Percentiles rank a stretch among this genome's conserved stretches.
Evolutionary conservation across 306 rosid genomes (phyloP).

Genomic region (Hippophae rhamnoides): DNA sequence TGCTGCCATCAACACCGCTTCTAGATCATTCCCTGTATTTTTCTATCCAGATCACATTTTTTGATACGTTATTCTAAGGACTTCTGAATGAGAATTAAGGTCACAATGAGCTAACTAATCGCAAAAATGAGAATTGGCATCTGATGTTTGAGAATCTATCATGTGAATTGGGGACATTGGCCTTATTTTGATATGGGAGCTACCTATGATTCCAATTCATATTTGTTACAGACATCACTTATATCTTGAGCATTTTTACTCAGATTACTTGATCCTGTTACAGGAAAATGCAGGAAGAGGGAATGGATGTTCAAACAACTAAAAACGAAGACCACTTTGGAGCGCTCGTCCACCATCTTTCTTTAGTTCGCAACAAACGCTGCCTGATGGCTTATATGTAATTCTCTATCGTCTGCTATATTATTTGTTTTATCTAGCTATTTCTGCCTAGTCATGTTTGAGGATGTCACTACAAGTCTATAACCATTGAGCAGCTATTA

Average conservation of each 20-base stretch:
- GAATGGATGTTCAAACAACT: slow-evolving; percentile 68
- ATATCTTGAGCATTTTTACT: not conserved
- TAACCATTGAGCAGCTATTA: not conserved
- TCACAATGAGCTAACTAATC: not conserved
- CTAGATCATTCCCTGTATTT: no score
- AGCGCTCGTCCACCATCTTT: slow-evolving; percentile 76
- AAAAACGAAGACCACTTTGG: slow-evolving; percentile 79
- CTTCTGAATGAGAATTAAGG: no score
- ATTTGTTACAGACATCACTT: not conserved
- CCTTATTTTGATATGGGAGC: not conserved
- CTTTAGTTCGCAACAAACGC: slow-evolving; percentile 82
- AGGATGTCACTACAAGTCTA: not conserved
- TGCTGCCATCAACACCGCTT: no score
- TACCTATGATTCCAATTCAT: not conserved
- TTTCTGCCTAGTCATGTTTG: not conserved
- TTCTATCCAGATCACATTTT: not conserved
- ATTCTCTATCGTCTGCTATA: slow-evolving; percentile 13
- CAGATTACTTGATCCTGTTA: slow-evolving; percentile 13
- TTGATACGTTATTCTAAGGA: not conserved
- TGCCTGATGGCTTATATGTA: slow-evolving; percentile 76
- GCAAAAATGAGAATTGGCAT: not conserved
- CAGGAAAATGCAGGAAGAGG: slow-evolving; percentile 84
- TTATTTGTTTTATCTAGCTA: not conserved
- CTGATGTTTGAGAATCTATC: not conserved
- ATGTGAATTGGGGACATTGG: not conserved